These are phyloP conservation scores for Aureobasidium namibiae DNA, from an alignment of 2,329 filamentous ascomycete species.

Conservation along the genomic window DNA sequence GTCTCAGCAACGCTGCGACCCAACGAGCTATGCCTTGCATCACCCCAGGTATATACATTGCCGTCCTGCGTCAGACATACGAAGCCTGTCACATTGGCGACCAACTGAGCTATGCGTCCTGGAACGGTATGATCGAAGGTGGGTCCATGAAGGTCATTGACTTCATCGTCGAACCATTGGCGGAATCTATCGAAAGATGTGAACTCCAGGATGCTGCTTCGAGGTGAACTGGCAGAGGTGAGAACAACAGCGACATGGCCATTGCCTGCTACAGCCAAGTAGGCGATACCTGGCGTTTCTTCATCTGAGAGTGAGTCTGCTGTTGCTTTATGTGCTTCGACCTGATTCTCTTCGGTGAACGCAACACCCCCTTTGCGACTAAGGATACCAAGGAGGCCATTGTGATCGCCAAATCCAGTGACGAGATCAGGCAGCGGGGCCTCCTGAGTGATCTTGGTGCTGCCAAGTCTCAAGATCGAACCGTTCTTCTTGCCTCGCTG, in stretches of 20 bases:
- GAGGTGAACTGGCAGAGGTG: constrained; percentile 20
- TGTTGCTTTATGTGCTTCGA: not conserved
- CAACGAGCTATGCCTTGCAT: constrained; percentile 52
- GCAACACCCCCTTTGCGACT: constrained; percentile 20
- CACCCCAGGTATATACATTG: constrained; percentile 43
- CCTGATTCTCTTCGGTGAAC: constrained; percentile 12
- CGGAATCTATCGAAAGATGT: constrained; percentile 19
- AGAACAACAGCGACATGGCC: constrained; percentile 22
- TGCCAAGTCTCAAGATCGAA: constrained; percentile 11
- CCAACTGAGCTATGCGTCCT: constrained; percentile 23
- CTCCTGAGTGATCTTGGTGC: constrained; percentile 12
- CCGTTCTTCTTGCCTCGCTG: constrained; percentile 15
- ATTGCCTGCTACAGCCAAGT: constrained; percentile 23
- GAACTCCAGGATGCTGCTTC: constrained; percentile 25
- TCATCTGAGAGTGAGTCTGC: constrained; percentile 7
- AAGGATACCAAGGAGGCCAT: constrained; percentile 24
- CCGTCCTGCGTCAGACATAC: constrained; percentile 29
- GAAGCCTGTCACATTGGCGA: constrained; percentile 33
- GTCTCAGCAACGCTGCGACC: constrained; percentile 38
- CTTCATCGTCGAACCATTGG: constrained; percentile 22
- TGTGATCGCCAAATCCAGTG: constrained; percentile 23
- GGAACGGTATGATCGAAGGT: constrained; percentile 21
- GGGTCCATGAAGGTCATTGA: constrained; percentile 17
- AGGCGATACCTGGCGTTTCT: constrained; percentile 17
- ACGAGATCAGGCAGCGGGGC: constrained; percentile 9